Evolutionary conservation across 2,329 filamentous ascomycete genomes (phyloP).

Genomic region (Ophiostoma populinum): DNA sequence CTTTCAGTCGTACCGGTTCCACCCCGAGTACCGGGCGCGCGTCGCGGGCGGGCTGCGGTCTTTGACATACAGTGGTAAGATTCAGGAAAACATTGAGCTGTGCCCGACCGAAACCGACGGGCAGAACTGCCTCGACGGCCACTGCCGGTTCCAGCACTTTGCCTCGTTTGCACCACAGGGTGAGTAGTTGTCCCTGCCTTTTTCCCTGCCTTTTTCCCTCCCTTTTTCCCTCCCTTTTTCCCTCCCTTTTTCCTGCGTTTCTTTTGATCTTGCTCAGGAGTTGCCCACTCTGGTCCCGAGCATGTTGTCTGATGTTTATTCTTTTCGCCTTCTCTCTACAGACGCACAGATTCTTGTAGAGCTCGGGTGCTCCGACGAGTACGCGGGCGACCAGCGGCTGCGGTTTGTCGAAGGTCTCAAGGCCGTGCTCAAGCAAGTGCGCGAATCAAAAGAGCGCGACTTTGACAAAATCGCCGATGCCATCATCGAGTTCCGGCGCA

Average conservation of each 20-base stretch:
- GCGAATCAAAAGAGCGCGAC: conserved; percentile 42
- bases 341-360: conserved; percentile 59
- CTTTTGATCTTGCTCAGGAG: too few species aligned
- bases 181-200: conserved; percentile 32
- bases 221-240: conserved; percentile 27
- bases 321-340: conserved; percentile 22
- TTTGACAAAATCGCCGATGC: conserved; percentile 49
- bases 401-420: conserved; percentile 46
- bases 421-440: conserved; percentile 41
- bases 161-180: conserved; percentile 52
- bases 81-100: conserved; percentile 55
- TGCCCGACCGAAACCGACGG: conserved; percentile 62
- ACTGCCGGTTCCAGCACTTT: conserved; percentile 71
- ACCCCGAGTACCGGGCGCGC: conserved; percentile 53
- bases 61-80: conserved; percentile 82
- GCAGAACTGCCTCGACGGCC: conserved; percentile 49
- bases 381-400: conserved; percentile 40
- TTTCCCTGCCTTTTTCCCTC: conserved; percentile 2
- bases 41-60: conserved; percentile 69
- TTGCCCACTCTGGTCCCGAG: not conserved
- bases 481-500: conserved; percentile 49
- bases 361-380: conserved; percentile 49
- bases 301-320: conserved; percentile 12
- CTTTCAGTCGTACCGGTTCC: conserved; percentile 82
- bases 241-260: conserved; percentile 19